These are phyloP conservation scores for Helianthus tuberosus DNA, from an alignment of 129 eudicot species.

Conservation along the genomic window DNA sequence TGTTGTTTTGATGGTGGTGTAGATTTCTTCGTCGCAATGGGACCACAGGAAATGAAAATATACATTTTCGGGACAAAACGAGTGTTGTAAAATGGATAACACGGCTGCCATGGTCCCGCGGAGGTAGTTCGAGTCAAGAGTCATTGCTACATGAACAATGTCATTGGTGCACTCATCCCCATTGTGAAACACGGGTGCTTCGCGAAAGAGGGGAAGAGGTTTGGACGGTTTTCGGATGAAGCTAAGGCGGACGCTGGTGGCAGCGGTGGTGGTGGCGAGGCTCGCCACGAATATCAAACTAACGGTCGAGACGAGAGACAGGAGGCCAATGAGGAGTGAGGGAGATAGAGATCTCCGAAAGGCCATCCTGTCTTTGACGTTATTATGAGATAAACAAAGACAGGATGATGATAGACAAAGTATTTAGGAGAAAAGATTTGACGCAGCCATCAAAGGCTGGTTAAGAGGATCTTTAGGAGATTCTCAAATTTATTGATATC, in stretches of 20 bases:
- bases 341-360: constrained; percentile 42
- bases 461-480: constrained; percentile 45
- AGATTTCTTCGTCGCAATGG: constrained; percentile 25
- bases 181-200: constrained; percentile 58
- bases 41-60: constrained; percentile 53
- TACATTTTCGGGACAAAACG: constrained; percentile 56
- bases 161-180: constrained; percentile 34
- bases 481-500: constrained; percentile 26
- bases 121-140: constrained; percentile 54
- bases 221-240: constrained; percentile 31
- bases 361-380: constrained; percentile 61
- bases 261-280: constrained; percentile 16
- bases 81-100: constrained; percentile 52
- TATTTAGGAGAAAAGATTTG: constrained; percentile 27
- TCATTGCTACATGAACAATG: constrained; percentile 48
- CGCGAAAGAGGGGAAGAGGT: constrained; percentile 39
- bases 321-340: constrained; percentile 59
- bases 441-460: constrained; percentile 55
- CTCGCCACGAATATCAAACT: constrained; percentile 4
- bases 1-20: constrained; percentile 31
- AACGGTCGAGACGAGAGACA: constrained; percentile 45
- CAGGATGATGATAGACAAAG: constrained; percentile 22
- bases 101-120: constrained; percentile 59
- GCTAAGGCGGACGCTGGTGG: constrained; percentile 35
- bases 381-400: constrained; percentile 18